Percentiles rank a stretch among this genome's conserved stretches.
These are phyloP conservation scores for Lactarius deliciosus DNA, from an alignment of 768 basidiomycete genomes.

Conservation along the genomic window DNA sequence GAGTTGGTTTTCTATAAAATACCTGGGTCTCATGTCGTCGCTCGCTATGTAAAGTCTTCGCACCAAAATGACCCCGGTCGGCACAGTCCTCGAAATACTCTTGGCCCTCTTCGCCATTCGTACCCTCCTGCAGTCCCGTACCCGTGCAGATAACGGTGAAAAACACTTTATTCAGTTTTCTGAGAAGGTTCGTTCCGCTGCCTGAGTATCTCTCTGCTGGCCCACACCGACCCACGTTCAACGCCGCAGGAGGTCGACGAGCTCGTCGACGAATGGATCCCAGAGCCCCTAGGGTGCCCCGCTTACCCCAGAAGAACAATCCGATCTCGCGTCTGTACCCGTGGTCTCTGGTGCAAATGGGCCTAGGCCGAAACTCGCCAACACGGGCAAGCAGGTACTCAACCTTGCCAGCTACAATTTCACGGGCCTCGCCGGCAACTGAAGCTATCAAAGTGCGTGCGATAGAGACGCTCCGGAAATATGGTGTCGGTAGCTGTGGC, in stretches of 20 bases:
- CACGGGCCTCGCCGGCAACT: constrained; percentile 82
- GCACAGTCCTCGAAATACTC: constrained; percentile 87
- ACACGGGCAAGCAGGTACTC: constrained; percentile 67
- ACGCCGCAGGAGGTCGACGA: constrained; percentile 86
- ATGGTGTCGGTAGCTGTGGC: constrained; percentile 93
- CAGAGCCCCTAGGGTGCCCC: constrained; percentile 78
- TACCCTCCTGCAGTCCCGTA: constrained; percentile 87
- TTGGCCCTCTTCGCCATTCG: constrained; percentile 85
- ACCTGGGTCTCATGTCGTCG: constrained; percentile 79
- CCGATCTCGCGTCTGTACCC: constrained; percentile 71
- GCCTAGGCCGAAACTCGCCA: constrained; percentile 75
- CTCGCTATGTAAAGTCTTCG: constrained; percentile 90
- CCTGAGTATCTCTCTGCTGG: not conserved
- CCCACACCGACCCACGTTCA: not conserved
- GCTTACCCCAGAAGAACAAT: constrained; percentile 56
- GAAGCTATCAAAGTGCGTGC: constrained; percentile 62
- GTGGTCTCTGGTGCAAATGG: constrained; percentile 79
- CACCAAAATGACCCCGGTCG: constrained; percentile 96
- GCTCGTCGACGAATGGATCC: constrained; percentile 92
- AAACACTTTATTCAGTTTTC: constrained; percentile 90
- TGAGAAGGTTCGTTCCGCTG: constrained; percentile 65
- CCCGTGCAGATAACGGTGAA: constrained; percentile 77
- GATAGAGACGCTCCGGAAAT: constrained; percentile 79
- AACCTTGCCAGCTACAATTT: constrained; percentile 95
- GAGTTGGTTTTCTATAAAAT: constrained; percentile 71